Base-by-base conservation (phyloP, 805 yeast genomes). In the Spathaspora girioi region DNA sequence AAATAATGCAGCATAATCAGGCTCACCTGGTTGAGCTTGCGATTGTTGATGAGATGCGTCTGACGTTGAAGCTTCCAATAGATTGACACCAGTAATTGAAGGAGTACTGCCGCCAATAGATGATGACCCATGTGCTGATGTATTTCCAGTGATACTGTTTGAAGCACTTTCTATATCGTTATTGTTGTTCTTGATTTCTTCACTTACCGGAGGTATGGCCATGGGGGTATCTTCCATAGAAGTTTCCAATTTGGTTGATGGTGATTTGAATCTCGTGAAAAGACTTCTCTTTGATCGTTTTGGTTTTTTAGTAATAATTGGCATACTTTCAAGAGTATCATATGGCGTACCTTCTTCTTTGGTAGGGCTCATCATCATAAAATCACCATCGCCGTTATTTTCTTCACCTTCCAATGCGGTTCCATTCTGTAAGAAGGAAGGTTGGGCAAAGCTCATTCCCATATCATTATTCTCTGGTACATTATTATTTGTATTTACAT, bases 1-100 rank as follows among this genome's bases (percentile, higher is more conserved):
- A 57, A 74, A 74, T 27, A 74, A 63, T 5, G 78, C 76, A 2
- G 71, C 77, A 56, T 74, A 74, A 56, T 74, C 73, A 2, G 78
- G 78, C 49, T 67, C 73, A 27, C 51, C 43, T 35, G 43, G 5
- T 27, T 19, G 29, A n/a, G 27, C 8, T 14, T 12, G 19, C 8
- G 43, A 29, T 19, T 26, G 40, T 32, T 38, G 53, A 10, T 42
- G 38, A 43, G 56, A 45, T 38, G 54, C 15, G 50, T 59, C 48
- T 46, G 50, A 47, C 2, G 45, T 17, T 14, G 55, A 15, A 29
- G 32, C 19, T 23, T 52, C 55, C 47, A 52, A 46, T 3, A 18
- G 11, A 38, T 38, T 50, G 1, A 55, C 54, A 11, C 59, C 56
- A 35, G 58, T 59, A 14, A 60, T 53, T 4, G 68, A 64, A 1